Evolutionary conservation across 2,329 filamentous ascomycete species (phyloP).

Genomic region (Botrytis paeoniae): DNA sequence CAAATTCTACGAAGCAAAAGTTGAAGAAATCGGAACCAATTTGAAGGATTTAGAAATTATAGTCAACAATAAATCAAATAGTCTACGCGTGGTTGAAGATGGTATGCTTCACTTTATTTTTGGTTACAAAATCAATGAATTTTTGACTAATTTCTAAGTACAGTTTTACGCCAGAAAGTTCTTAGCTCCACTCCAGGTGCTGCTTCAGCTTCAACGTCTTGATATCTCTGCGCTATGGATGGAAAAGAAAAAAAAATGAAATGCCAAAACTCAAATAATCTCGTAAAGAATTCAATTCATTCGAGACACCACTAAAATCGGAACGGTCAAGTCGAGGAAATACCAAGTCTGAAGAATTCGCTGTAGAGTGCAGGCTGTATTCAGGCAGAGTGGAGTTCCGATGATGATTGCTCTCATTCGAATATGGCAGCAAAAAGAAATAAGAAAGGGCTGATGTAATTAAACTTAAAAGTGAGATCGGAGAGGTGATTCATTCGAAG

Average conservation of each 20-base stretch:
- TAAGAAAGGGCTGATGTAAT: not conserved
- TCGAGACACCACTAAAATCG: not conserved
- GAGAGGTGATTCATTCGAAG: not conserved
- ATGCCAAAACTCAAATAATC: constrained; percentile 22
- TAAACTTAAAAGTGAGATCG: not conserved
- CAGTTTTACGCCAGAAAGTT: constrained; percentile 52
- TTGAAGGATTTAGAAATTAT: constrained; percentile 67
- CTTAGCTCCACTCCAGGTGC: constrained; percentile 43
- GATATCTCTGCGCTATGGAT: constrained; percentile 23
- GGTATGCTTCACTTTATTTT: constrained; percentile 46
- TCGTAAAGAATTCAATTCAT: not conserved
- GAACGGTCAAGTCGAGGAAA: not conserved
- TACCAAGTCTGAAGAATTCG: not conserved
- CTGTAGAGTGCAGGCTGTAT: not conserved
- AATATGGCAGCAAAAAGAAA: not conserved
- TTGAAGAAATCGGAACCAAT: constrained; percentile 62
- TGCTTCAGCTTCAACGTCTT: constrained; percentile 37
- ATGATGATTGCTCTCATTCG: not conserved
- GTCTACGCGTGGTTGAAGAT: constrained; percentile 84
- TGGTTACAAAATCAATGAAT: constrained; percentile 2
- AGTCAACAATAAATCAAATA: constrained; percentile 74
- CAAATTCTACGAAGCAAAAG: constrained; percentile 66
- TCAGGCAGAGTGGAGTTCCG: not conserved
- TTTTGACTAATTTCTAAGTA: constrained; percentile 28
- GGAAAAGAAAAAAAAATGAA: not conserved